phyloP scores from a whole-genome alignment of 257 asterid genomes.

The Solanum medicagineum region DNA sequence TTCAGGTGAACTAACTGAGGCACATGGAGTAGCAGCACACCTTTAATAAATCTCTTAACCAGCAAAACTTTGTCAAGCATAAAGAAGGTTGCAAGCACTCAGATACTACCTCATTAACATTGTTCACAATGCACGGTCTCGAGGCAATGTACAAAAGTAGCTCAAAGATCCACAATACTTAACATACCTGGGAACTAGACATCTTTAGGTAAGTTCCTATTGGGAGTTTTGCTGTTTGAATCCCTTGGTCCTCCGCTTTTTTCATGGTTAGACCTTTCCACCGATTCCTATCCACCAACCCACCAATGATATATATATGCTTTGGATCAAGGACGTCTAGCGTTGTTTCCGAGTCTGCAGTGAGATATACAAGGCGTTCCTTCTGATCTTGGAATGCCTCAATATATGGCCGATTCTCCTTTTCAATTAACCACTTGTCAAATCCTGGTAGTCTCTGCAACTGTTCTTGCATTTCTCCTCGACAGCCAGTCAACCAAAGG shows the following conservation, averaged over 20 bases:
- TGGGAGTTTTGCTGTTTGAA: conserved; percentile 89
- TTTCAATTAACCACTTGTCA: conserved; percentile 84
- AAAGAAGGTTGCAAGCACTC: neutral
- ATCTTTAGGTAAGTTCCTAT: conserved; percentile 77
- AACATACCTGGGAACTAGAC: conserved; percentile 89
- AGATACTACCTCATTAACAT: neutral
- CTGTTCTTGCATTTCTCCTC: conserved; percentile 70
- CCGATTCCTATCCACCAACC: conserved; percentile 93
- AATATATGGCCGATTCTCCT: conserved; percentile 53
- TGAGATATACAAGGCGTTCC: conserved; percentile 79
- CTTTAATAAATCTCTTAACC: neutral
- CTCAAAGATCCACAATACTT: neutral
- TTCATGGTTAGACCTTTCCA: conserved; percentile 93
- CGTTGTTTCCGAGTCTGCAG: conserved; percentile 77
- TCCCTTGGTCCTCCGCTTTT: conserved; percentile 84
- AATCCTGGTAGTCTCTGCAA: conserved; percentile 69
- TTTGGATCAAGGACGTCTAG: conserved; percentile 74
- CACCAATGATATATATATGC: conserved; percentile 78
- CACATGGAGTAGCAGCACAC: neutral
- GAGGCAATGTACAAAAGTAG: neutral
- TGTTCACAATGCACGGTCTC: neutral
- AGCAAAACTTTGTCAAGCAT: neutral
- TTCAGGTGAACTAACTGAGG: neutral
- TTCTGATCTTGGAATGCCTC: conserved; percentile 58
- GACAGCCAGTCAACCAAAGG: conserved; percentile 88